Evolutionary conservation across 345 rosid genomes (phyloP), one percentile per base, ranked within the genome.

Genomic region (Orychophragmus violaceus): DNA sequence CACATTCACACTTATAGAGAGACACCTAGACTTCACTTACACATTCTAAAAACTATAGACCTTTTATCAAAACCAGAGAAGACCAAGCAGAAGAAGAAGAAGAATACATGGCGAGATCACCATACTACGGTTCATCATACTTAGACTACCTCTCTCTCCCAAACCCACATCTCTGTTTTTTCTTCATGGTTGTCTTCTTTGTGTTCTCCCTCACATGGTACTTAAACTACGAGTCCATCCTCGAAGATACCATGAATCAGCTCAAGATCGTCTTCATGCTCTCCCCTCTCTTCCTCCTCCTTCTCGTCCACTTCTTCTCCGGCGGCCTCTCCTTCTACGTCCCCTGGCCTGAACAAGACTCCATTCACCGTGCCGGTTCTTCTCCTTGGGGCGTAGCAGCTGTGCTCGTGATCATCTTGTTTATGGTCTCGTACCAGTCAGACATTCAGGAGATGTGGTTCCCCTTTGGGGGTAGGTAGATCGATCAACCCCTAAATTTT

Each of bases 361-460:
- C 82, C 13, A 66, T 84, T 6, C 83, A 80, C 55, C 74, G 76
- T 44, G 86, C 82, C 0, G 87, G 87, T 56, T 80, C 82, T 37
- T 77, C 82, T 25, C 86, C 90, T 5, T 83, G 87, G 86, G 87
- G 87, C 0, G 84, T 81, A 9, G 87, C 71, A 21, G 72, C 78
- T 18, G 54, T 85, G 8, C 84, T 85, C 21, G 86, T 80, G 3
- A 51, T 83, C 54, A 81, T 85, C 63, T 28, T 83, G 30, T 59
- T 80, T 63, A 80, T 85, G 84, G 62, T 83, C 18, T 81, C 84
- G 35, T 83, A 80, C 69, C 87, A 83, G 59, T 85, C 87, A 37
- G 69, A 62, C 12, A 70, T 85, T 12, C 85, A 76, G 18, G 84
- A 85, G 79, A 80, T 72, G 37, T 83, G 85, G 85, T 85, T 85